These are phyloP conservation scores for Penicillium concentricum DNA, from an alignment of 2,329 filamentous ascomycete species.

Conservation along the genomic window DNA sequence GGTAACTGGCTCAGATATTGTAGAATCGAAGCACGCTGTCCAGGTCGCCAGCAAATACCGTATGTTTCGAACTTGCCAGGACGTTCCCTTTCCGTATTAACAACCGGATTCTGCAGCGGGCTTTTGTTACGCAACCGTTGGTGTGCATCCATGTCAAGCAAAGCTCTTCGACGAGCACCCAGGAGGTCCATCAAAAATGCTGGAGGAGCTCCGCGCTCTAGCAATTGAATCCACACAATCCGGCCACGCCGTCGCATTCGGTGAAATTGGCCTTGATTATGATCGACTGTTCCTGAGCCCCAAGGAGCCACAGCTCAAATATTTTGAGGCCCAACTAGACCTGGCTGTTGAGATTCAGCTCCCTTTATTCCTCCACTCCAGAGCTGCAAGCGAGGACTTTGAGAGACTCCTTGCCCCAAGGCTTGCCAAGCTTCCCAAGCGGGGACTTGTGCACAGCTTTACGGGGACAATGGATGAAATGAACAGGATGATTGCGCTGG, in stretches of 20 bases:
- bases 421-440: constrained; percentile 66
- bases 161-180: constrained; percentile 67
- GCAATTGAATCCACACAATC: constrained; percentile 58
- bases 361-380: constrained; percentile 88
- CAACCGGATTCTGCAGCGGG: constrained; percentile 55
- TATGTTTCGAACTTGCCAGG: constrained; percentile 45
- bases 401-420: constrained; percentile 64
- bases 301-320: constrained; percentile 75
- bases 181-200: constrained; percentile 44
- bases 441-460: constrained; percentile 90
- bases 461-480: constrained; percentile 87
- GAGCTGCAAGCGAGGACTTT: constrained; percentile 84
- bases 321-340: constrained; percentile 79
- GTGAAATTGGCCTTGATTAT: constrained; percentile 95
- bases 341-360: constrained; percentile 74
- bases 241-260: constrained; percentile 73
- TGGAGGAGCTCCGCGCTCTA: constrained; percentile 63
- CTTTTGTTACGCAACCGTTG: constrained; percentile 83
- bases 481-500: constrained; percentile 72
- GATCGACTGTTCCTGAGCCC: constrained; percentile 83
- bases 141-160: constrained; percentile 89
- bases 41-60: constrained; percentile 71
- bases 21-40: constrained; percentile 72
- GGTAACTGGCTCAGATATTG: constrained; percentile 85
- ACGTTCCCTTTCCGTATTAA: neutral